phyloP scores from a whole-genome alignment of 441 rosid species.

The Macaranga tanarius region DNA sequence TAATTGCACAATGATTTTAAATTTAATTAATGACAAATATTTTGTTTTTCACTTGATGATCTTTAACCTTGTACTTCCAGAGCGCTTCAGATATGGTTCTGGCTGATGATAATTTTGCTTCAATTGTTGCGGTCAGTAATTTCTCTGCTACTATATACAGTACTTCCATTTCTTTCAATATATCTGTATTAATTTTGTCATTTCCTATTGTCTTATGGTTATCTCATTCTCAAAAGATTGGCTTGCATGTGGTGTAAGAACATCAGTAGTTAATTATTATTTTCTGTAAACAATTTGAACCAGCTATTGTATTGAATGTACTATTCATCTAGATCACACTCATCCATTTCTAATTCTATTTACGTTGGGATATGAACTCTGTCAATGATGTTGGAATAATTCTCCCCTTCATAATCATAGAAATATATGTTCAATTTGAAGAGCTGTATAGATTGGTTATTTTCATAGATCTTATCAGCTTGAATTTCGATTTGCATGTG shows the following conservation, averaged over 20 bases:
- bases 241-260: not conserved
- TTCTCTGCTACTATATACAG: slow-evolving; percentile 9
- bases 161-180: slow-evolving; percentile 15
- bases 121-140: slow-evolving; percentile 80
- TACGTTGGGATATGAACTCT: not conserved
- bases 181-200: slow-evolving; percentile 12
- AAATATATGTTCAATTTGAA: not conserved
- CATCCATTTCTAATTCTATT: not conserved
- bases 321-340: not conserved
- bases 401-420: not conserved
- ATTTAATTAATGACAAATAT: not conserved
- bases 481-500: too few relatives aligned
- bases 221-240: not conserved
- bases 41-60: slow-evolving; percentile 16
- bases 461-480: not conserved
- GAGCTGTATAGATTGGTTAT: not conserved
- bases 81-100: slow-evolving; percentile 99
- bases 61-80: slow-evolving; percentile 46
- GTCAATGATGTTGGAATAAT: not conserved
- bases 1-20: slow-evolving; percentile 4
- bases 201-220: not conserved
- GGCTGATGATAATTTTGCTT: slow-evolving; percentile 98
- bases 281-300: not conserved
- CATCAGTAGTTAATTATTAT: not conserved
- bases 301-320: not conserved